phyloP scores from a whole-genome alignment of 345 rosid genomes.

The Corchorus capsularis region DNA sequence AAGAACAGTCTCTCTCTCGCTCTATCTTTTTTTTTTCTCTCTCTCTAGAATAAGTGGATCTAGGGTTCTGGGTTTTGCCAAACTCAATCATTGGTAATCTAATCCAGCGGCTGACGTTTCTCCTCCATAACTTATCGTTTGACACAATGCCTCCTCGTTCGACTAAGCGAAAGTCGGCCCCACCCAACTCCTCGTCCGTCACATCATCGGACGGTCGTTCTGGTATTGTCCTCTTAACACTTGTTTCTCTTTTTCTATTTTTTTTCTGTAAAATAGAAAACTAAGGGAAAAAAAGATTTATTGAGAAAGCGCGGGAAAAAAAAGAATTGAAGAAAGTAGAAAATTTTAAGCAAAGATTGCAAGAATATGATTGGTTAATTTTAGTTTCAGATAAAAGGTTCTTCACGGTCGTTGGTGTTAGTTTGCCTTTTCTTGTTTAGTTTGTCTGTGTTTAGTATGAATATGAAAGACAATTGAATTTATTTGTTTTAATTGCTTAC shows the following conservation, averaged over 20 bases:
- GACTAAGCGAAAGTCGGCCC: slow-evolving; percentile 48
- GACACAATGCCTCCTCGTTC: slow-evolving; percentile 49
- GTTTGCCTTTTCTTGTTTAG: background rate
- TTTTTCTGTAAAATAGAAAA: no score
- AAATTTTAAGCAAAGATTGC: background rate
- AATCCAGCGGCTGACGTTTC: slow-evolving; percentile 29
- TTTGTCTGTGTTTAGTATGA: no score
- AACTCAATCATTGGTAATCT: slow-evolving; percentile 10
- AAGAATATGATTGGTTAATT: background rate
- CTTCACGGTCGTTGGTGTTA: background rate
- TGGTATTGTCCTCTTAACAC: slow-evolving; percentile 11
- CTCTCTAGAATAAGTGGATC: background rate
- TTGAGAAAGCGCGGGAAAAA: slow-evolving; percentile 24
- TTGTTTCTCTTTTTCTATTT: background rate
- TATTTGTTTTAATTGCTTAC: slow-evolving; percentile 26
- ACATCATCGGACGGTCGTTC: slow-evolving; percentile 33
- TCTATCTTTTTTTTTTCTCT: no score
- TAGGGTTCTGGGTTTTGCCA: slow-evolving; percentile 29
- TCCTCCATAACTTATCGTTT: background rate
- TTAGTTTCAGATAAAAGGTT: background rate
- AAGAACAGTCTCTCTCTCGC: no score
- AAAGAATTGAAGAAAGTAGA: background rate
- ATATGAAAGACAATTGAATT: background rate
- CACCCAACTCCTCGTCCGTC: slow-evolving; percentile 37
- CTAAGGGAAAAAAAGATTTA: background rate